These are phyloP conservation scores for Pittosporum tobira DNA, from an alignment of 129 eudicot species.

Conservation along the genomic window DNA sequence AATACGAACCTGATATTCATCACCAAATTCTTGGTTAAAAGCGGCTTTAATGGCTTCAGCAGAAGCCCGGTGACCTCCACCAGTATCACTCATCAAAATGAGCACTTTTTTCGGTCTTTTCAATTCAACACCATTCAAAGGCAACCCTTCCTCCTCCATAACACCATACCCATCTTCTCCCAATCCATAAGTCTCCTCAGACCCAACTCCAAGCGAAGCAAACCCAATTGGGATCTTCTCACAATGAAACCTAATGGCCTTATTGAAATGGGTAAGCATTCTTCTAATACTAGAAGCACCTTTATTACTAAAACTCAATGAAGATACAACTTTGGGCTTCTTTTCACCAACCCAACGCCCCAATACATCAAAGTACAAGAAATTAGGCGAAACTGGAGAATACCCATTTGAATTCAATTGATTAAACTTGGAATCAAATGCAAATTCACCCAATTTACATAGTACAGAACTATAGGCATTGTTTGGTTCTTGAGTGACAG, in stretches of 20 bases:
- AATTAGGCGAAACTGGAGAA: constrained; percentile 27
- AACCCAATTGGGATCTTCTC: constrained; percentile 70
- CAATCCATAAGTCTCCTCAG: constrained; percentile 34
- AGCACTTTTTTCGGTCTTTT: constrained; percentile 64
- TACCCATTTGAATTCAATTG: constrained; percentile 28
- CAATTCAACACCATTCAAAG: constrained; percentile 37
- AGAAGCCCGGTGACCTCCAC: constrained; percentile 97
- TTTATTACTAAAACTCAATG: constrained; percentile 46
- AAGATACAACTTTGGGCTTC: constrained; percentile 37
- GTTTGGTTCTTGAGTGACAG: constrained; percentile 47
- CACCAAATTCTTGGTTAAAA: constrained; percentile 73
- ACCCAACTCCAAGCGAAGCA: constrained; percentile 36
- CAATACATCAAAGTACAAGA: constrained; percentile 30
- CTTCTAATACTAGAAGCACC: constrained; percentile 34
- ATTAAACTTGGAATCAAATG: constrained; percentile 32
- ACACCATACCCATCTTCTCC: constrained; percentile 46
- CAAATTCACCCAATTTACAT: constrained; percentile 39
- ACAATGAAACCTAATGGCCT: constrained; percentile 61
- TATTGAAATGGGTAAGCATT: constrained; percentile 53
- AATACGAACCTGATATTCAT: constrained; percentile 65
- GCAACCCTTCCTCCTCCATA: constrained; percentile 45
- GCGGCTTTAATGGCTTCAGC: constrained; percentile 95
- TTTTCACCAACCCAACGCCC: constrained; percentile 22
- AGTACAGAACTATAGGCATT: constrained; percentile 29
- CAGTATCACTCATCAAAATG: constrained; percentile 98